These are phyloP conservation scores for Hsuehochloa calcarea DNA, from an alignment of 176 grass and related monocot species.

Conservation along the genomic window DNA sequence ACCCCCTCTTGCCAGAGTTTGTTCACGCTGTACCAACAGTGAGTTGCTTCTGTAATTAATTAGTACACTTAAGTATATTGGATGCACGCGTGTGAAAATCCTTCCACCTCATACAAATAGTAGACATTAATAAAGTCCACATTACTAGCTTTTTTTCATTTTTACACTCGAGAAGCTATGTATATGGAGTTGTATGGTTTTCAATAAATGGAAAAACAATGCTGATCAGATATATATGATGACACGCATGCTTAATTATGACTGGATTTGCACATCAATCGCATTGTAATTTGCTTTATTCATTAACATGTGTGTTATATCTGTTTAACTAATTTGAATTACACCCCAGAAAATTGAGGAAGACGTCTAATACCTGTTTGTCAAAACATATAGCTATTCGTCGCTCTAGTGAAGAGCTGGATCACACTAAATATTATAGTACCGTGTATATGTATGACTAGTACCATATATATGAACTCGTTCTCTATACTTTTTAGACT, in stretches of 20 bases:
- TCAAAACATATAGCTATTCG: not conserved
- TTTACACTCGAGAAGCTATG: not conserved
- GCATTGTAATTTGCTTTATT: not conserved
- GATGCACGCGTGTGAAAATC: no score
- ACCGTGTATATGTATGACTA: not conserved
- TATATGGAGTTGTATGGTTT: not conserved
- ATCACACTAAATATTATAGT: not conserved
- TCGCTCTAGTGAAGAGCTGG: not conserved
- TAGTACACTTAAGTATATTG: not conserved
- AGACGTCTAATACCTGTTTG: not conserved
- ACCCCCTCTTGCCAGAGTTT: not conserved
- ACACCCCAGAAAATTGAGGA: not conserved
- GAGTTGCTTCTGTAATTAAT: not conserved
- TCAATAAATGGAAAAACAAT: not conserved
- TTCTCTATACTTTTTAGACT: not conserved
- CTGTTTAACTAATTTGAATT: not conserved
- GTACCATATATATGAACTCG: not conserved
- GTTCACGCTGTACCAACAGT: not conserved
- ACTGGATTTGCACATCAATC: not conserved
- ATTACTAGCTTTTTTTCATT: not conserved
- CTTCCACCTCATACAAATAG: not conserved
- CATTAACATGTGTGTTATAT: not conserved
- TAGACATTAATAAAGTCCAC: not conserved
- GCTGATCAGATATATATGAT: not conserved
- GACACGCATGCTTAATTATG: not conserved